Evolutionary conservation across 108 stramenopile species (phyloP).

Genomic region (Nitzschia inconspicua): DNA sequence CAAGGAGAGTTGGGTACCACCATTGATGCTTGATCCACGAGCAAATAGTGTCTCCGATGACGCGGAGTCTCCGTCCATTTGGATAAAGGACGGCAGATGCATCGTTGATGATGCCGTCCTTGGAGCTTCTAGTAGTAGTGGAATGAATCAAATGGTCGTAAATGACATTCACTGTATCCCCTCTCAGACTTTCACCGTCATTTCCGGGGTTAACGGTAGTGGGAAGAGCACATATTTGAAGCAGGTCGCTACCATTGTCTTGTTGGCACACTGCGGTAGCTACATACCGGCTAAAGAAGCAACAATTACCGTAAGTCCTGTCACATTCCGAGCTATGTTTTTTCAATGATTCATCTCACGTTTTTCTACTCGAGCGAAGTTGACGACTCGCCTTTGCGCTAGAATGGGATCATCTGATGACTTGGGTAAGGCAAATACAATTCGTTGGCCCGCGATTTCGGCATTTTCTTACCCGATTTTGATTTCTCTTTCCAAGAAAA

Average conservation of each 20-base stretch:
- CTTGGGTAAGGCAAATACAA: slow-evolving; percentile 31
- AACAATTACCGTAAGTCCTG: slow-evolving; percentile 51
- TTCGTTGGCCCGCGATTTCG: background rate
- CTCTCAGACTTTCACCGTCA: slow-evolving; percentile 67
- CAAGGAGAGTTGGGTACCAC: slow-evolving; percentile 74
- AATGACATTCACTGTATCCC: slow-evolving; percentile 75
- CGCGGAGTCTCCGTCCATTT: slow-evolving; percentile 29
- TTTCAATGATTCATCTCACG: background rate
- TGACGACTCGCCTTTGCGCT: slow-evolving; percentile 76
- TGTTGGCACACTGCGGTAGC: slow-evolving; percentile 92
- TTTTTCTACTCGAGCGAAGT: background rate
- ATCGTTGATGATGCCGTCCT: slow-evolving; percentile 24
- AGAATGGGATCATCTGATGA: slow-evolving; percentile 90
- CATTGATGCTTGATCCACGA: slow-evolving; percentile 41
- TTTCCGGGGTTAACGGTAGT: slow-evolving; percentile 81
- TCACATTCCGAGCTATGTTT: background rate
- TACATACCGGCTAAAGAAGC: slow-evolving; percentile 93
- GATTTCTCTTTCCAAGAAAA: slow-evolving; percentile 40
- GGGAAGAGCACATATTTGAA: slow-evolving; percentile 90
- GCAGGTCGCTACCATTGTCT: slow-evolving; percentile 84
- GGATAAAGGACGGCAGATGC: slow-evolving; percentile 81
- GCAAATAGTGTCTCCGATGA: background rate
- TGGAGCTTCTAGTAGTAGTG: slow-evolving; percentile 13
- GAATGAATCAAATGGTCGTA: slow-evolving; percentile 38
- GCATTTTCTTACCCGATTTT: background rate